A percentile compares a stretch with the other conserved stretches of the same genome.
phyloP scores from a whole-genome alignment of 2,329 filamentous ascomycete genomes.

The Aspergillus jensenii region DNA sequence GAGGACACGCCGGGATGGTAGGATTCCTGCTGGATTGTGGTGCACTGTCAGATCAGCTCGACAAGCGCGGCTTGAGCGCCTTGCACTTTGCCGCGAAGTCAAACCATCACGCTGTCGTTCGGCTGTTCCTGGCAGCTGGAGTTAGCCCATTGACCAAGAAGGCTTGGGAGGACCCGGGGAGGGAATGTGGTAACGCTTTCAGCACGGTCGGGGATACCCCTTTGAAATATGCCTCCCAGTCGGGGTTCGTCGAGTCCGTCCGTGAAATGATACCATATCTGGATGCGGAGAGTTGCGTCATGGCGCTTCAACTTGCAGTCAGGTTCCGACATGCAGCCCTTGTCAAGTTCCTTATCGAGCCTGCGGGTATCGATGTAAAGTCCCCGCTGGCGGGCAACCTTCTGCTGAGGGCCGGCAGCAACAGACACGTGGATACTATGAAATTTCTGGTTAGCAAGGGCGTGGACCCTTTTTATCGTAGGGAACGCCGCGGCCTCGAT shows the following conservation, averaged over 20 bases:
- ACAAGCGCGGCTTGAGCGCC: background rate
- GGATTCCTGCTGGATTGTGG: background rate
- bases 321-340: background rate
- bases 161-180: background rate
- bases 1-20: background rate
- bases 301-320: background rate
- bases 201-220: background rate
- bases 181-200: background rate
- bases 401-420: background rate
- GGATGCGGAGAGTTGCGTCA: background rate
- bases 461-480: background rate
- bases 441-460: background rate
- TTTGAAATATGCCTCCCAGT: background rate
- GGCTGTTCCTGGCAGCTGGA: background rate
- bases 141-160: background rate
- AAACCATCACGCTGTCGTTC: background rate
- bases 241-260: background rate
- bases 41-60: background rate
- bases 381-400: background rate
- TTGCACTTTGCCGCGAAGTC: background rate
- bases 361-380: background rate
- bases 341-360: background rate
- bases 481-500: background rate
- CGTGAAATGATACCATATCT: background rate
- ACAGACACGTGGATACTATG: background rate